phyloP scores from a whole-genome alignment of 2,329 filamentous ascomycete genomes.

The Sporothrix schenckii region DNA sequence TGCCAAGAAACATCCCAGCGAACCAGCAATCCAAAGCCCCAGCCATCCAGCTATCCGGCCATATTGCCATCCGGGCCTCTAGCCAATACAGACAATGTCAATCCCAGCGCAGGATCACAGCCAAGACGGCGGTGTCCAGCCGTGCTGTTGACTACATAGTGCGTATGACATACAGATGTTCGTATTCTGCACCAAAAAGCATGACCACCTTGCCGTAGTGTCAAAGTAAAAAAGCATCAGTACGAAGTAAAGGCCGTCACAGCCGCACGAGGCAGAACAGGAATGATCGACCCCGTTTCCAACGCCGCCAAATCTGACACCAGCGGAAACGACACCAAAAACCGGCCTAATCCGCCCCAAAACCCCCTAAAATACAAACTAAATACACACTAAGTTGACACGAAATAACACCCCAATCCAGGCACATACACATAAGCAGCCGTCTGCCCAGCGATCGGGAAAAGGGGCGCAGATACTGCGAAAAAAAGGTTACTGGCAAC shows the following conservation, averaged over 20 bases:
- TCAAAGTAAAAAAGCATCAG: not conserved
- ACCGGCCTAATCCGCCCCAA: too few species aligned
- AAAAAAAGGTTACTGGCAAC: too few species aligned
- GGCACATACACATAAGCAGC: not conserved
- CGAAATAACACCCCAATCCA: too few species aligned
- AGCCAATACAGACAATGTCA: not conserved
- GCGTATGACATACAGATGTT: too few species aligned
- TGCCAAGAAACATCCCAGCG: conserved; percentile 9
- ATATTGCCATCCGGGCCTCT: not conserved
- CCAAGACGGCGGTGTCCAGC: too few species aligned
- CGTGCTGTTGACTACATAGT: too few species aligned
- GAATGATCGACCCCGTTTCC: not conserved
- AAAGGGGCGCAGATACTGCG: not conserved
- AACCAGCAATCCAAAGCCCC: not conserved
- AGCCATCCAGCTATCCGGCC: too few species aligned
- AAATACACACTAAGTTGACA: too few species aligned
- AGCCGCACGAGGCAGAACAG: not conserved
- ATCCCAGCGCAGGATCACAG: not conserved
- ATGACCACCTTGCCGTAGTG: not conserved
- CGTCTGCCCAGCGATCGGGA: not conserved
- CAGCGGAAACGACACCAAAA: too few species aligned
- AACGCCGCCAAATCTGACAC: too few species aligned
- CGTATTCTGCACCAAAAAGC: too few species aligned
- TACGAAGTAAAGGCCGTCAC: not conserved
- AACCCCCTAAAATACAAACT: too few species aligned